phyloP scores from a whole-genome alignment of 768 basidiomycete species.

The Rhodotorula toruloides region DNA sequence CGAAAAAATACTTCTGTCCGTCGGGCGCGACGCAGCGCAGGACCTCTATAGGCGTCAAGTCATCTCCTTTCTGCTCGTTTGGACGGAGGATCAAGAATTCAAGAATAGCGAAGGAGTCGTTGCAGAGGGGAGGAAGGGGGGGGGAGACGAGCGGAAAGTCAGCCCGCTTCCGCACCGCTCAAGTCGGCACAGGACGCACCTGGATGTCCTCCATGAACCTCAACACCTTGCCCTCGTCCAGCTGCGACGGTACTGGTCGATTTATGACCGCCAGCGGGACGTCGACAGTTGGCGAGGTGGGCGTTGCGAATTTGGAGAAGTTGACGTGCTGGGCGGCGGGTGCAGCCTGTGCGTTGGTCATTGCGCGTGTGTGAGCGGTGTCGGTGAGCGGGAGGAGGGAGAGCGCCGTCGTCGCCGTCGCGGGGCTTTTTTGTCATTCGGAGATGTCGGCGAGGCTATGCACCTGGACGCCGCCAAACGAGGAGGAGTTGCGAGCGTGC shows the following conservation, averaged over 20 bases:
- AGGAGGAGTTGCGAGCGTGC: too few relatives aligned
- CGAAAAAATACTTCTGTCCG: conserved; percentile 44
- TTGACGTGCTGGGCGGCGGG: conserved; percentile 12
- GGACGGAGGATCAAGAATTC: too few relatives aligned
- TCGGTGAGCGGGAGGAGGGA: background rate
- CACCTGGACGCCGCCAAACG: too few relatives aligned
- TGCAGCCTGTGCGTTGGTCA: background rate
- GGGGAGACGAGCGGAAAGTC: background rate
- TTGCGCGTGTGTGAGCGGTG: too few relatives aligned
- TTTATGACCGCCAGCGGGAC: conserved; percentile 47
- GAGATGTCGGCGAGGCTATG: too few relatives aligned
- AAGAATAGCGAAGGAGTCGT: too few relatives aligned
- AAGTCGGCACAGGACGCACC: conserved; percentile 31
- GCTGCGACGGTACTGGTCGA: conserved; percentile 45
- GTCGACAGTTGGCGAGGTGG: conserved; percentile 13
- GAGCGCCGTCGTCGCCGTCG: too few relatives aligned
- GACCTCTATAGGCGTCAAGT: conserved; percentile 48
- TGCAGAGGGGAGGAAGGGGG: background rate
- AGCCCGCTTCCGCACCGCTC: background rate
- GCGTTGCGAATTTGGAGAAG: conserved; percentile 21
- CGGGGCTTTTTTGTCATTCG: too few relatives aligned
- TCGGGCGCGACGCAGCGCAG: conserved; percentile 42
- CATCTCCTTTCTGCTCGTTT: conserved; percentile 44
- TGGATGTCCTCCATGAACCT: conserved; percentile 47
- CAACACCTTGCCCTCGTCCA: conserved; percentile 46